phyloP scores from a whole-genome alignment of 2,329 filamentous ascomycete species.

The Colletotrichum liriopes region DNA sequence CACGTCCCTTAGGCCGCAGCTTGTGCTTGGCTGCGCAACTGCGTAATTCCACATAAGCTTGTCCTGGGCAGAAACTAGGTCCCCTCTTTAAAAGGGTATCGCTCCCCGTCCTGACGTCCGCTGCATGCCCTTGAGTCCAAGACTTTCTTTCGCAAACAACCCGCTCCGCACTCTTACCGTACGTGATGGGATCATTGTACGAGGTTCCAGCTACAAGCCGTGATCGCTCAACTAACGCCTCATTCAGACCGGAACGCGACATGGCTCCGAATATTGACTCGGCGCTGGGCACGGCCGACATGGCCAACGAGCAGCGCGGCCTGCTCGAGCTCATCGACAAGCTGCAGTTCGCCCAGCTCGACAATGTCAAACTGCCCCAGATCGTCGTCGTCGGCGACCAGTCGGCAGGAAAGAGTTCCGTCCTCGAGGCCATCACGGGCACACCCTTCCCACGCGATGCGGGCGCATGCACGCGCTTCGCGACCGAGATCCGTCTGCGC shows the following conservation, averaged over 20 bases:
- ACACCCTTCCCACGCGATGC: slow-evolving; percentile 74
- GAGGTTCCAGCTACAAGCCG: slow-evolving; percentile 33
- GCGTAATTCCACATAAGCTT: slow-evolving; percentile 42
- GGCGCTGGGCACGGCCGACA: slow-evolving; percentile 64
- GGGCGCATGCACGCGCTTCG: slow-evolving; percentile 74
- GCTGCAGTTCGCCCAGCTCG: slow-evolving; percentile 67
- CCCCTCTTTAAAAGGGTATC: slow-evolving; percentile 25
- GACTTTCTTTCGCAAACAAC: not conserved
- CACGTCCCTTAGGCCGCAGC: slow-evolving; percentile 3
- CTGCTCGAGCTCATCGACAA: slow-evolving; percentile 72
- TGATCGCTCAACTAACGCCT: slow-evolving; percentile 38
- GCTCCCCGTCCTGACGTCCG: not conserved
- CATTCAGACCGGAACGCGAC: slow-evolving; percentile 37
- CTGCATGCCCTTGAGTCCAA: not conserved
- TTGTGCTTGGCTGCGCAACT: slow-evolving; percentile 17
- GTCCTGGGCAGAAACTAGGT: not conserved
- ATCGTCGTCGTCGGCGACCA: slow-evolving; percentile 77
- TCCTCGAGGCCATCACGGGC: slow-evolving; percentile 75
- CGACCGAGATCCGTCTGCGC: slow-evolving; percentile 72
- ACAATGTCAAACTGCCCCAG: slow-evolving; percentile 70
- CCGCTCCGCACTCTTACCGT: not conserved
- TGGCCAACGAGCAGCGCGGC: slow-evolving; percentile 68
- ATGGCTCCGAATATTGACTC: slow-evolving; percentile 63
- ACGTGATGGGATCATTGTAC: slow-evolving; percentile 42
- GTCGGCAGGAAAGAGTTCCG: slow-evolving; percentile 75